Evolutionary conservation across 2,329 filamentous ascomycete genomes (phyloP).

Genomic region (Septoria linicola): DNA sequence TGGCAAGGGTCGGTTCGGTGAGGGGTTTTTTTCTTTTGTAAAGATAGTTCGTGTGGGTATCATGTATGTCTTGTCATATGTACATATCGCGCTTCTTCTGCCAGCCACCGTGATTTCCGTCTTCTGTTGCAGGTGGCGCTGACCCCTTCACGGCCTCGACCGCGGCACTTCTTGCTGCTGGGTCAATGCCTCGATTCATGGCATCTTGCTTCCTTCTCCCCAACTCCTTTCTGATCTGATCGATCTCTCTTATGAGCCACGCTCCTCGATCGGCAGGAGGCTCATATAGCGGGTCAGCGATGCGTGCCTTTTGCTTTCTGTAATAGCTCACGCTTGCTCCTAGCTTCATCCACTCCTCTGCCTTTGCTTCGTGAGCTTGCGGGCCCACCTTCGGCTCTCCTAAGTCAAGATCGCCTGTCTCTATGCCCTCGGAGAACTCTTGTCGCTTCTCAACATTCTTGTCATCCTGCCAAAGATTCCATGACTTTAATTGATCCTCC

Average conservation of each 20-base stretch:
- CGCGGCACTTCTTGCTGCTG: no score
- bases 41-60: no score
- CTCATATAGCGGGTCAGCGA: not conserved
- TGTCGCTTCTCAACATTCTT: conserved; percentile 41
- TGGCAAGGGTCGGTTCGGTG: no score
- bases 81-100: no score
- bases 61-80: no score
- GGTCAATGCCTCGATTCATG: not conserved
- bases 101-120: no score
- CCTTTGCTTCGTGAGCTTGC: not conserved
- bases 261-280: conserved; percentile 7
- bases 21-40: no score
- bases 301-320: not conserved
- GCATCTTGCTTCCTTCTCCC: conserved; percentile 44
- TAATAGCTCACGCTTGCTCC: not conserved
- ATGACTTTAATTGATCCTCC: conserved; percentile 43
- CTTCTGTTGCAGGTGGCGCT: no score
- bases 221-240: conserved; percentile 46
- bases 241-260: conserved; percentile 40
- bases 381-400: not conserved
- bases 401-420: not conserved
- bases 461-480: conserved; percentile 42
- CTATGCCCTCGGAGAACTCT: conserved; percentile 3
- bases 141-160: no score
- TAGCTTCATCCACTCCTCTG: not conserved